Evolutionary conservation across 371 early-diverging fungal species (phyloP).

Genomic region (Thermomucor indicae-seudaticae): DNA sequence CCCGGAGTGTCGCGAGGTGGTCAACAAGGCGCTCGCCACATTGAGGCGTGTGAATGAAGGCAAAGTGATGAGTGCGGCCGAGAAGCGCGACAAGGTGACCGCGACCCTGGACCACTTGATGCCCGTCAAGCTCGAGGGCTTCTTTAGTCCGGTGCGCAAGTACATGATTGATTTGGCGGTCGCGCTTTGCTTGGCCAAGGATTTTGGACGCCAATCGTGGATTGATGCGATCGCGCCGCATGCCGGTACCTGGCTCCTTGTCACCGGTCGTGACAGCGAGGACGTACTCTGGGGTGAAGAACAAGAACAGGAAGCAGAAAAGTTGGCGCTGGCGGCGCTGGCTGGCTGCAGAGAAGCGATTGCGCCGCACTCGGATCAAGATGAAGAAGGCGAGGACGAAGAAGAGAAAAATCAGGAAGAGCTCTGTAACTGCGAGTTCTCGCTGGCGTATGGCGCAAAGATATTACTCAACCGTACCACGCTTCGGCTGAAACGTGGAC

Average conservation of each 20-base stretch:
- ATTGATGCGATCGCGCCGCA: slow-evolving; percentile 45
- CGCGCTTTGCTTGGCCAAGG: slow-evolving; percentile 33
- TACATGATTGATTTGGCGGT: slow-evolving; percentile 45
- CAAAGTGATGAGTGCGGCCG: slow-evolving; percentile 33
- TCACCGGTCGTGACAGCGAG: slow-evolving; percentile 39
- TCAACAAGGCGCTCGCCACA: slow-evolving; percentile 45
- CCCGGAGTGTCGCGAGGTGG: slow-evolving; percentile 75
- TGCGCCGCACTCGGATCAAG: slow-evolving; percentile 22
- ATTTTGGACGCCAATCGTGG: slow-evolving; percentile 40
- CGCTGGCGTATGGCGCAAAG: slow-evolving; percentile 81
- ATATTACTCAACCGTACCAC: slow-evolving; percentile 75
- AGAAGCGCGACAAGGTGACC: slow-evolving; percentile 43
- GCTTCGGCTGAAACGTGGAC: slow-evolving; percentile 73
- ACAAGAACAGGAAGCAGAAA: neutral
- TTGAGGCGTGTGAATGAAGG: slow-evolving; percentile 31
- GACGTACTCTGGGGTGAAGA: slow-evolving; percentile 1
- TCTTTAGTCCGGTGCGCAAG: slow-evolving; percentile 23
- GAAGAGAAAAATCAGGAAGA: slow-evolving; percentile 74
- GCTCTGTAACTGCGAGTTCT: slow-evolving; percentile 78
- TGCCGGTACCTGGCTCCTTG: slow-evolving; percentile 46
- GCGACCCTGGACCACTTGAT: slow-evolving; percentile 33
- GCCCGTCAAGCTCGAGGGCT: slow-evolving; percentile 25
- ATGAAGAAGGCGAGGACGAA: slow-evolving; percentile 56
- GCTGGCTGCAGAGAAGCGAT: slow-evolving; percentile 44
- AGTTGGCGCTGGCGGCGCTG: slow-evolving; percentile 20